These are phyloP conservation scores for Tolypocladium pustulatum DNA, from an alignment of 2,329 filamentous ascomycete genomes.

Conservation along the genomic window DNA sequence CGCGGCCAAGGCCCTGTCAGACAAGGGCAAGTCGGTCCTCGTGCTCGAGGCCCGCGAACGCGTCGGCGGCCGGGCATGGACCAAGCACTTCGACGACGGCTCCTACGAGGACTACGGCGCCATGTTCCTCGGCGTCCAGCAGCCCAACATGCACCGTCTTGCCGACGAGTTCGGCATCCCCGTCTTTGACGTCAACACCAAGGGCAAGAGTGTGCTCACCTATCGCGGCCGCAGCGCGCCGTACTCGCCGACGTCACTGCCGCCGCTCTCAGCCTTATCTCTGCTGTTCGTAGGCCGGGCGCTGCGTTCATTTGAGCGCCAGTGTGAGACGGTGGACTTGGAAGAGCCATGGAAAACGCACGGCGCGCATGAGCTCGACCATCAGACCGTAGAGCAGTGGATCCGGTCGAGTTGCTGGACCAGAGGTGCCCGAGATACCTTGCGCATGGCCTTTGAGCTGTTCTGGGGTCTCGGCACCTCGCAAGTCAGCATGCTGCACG, in stretches of 20 bases:
- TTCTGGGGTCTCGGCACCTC: background rate
- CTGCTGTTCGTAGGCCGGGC: background rate
- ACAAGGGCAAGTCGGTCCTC: background rate
- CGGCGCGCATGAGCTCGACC: background rate
- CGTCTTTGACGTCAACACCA: background rate
- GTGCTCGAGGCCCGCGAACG: constrained; percentile 25
- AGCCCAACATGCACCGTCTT: constrained; percentile 1
- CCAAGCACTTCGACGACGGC: constrained; percentile 2
- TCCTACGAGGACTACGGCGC: constrained; percentile 1
- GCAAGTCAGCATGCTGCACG: constrained; percentile 1
- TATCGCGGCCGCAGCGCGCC: background rate
- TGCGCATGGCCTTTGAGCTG: background rate
- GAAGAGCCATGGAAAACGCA: background rate
- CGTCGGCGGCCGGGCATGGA: constrained; percentile 27
- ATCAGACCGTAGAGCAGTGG: background rate
- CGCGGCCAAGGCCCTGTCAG: background rate
- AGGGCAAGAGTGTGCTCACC: background rate
- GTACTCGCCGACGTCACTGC: background rate
- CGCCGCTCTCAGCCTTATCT: background rate
- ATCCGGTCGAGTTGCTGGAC: background rate
- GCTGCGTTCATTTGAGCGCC: background rate
- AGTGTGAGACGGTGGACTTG: background rate
- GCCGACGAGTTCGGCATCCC: background rate
- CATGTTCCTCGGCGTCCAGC: constrained; percentile 2
- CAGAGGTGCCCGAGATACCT: background rate